phyloP scores from a whole-genome alignment of 495 filamentous ascomycete species.

The Penicillium chermesinum region DNA sequence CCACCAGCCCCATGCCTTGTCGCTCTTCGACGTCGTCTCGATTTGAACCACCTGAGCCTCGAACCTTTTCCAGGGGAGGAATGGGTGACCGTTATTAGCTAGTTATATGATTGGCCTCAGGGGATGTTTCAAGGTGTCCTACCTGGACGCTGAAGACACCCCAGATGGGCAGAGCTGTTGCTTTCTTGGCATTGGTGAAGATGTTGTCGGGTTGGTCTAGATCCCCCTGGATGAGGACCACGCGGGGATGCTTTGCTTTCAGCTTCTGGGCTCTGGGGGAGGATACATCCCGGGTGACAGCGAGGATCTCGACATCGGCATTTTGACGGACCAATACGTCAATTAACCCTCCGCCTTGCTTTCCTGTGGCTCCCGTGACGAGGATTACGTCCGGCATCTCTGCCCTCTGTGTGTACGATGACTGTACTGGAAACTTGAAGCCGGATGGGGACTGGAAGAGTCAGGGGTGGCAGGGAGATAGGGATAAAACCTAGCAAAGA shows the following conservation, averaged over 20 bases:
- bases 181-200: conserved; percentile 43
- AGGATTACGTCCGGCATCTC: conserved; percentile 34
- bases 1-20: conserved; percentile 60
- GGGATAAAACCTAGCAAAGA: not conserved
- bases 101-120: conserved; percentile 24
- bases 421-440: not conserved
- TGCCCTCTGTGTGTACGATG: not conserved
- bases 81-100: not conserved
- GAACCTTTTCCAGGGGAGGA: not conserved
- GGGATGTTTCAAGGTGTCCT: conserved; percentile 20
- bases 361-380: conserved; percentile 61
- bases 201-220: conserved; percentile 45
- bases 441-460: not conserved
- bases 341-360: conserved; percentile 63
- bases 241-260: conserved; percentile 31
- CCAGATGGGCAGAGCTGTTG: conserved; percentile 44
- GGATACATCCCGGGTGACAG: conserved; percentile 57
- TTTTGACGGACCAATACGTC: conserved; percentile 46
- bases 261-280: conserved; percentile 52
- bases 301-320: conserved; percentile 57
- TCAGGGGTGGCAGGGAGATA: not conserved
- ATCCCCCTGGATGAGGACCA: conserved; percentile 55
- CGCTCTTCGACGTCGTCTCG: conserved; percentile 38
- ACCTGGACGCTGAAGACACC: conserved; percentile 47
- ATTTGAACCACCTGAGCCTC: conserved; percentile 20